phyloP scores from a whole-genome alignment of 805 yeast species.

The Saccharomycopsis babjevae region DNA sequence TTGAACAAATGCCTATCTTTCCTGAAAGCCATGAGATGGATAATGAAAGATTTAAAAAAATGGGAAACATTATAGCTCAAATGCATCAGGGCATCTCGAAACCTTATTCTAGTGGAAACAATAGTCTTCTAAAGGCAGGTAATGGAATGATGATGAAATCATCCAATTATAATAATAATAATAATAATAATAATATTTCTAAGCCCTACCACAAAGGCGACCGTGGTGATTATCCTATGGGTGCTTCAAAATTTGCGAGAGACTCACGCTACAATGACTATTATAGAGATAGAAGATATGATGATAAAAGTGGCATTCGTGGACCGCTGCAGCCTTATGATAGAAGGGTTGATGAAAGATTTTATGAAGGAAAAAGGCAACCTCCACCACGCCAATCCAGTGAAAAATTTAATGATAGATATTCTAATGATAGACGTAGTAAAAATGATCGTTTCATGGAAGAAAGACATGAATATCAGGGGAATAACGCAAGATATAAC shows the following conservation, averaged over 20 bases:
- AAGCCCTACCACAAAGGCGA: neutral
- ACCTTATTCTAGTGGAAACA: neutral
- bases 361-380: neutral
- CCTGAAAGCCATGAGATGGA: constrained; percentile 90
- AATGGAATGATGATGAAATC: neutral
- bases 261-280: neutral
- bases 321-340: neutral
- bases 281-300: neutral
- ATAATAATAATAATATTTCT: neutral
- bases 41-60: constrained; percentile 42
- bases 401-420: neutral
- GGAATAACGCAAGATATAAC: neutral
- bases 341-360: neutral
- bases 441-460: neutral
- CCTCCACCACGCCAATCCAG: neutral
- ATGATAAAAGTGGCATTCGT: neutral
- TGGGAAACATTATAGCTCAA: neutral
- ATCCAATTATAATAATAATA: neutral
- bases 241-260: neutral
- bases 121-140: neutral
- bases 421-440: neutral
- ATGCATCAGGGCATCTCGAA: neutral
- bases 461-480: neutral
- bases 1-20: constrained; percentile 33
- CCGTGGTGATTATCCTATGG: neutral